Conservation (phyloP, 176 grass and related monocot genomes). For the Eleusine coracana region DNA sequence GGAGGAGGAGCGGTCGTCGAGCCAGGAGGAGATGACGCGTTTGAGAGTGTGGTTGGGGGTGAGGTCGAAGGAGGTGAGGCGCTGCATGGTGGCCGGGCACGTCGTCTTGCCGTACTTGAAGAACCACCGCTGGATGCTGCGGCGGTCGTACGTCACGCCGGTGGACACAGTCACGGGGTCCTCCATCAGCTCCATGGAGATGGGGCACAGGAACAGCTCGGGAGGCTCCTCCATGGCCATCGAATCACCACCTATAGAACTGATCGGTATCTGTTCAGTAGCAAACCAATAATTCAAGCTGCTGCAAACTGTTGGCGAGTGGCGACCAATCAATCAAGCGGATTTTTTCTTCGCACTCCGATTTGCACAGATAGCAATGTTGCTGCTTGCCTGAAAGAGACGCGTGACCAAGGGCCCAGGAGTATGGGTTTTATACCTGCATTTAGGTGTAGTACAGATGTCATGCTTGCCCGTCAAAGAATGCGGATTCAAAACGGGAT, state of each 20-base stretch:
- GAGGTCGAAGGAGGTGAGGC: slow-evolving; percentile 59
- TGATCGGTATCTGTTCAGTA: not conserved
- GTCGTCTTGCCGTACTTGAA: slow-evolving; percentile 65
- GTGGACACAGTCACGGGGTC: slow-evolving; percentile 84
- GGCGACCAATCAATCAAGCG: slow-evolving; percentile 23
- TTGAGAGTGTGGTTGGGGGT: slow-evolving; percentile 86
- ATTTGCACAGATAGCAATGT: not conserved
- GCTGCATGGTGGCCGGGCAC: slow-evolving; percentile 90
- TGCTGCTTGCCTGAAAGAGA: slow-evolving; percentile 7
- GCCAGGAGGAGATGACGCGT: slow-evolving; percentile 76
- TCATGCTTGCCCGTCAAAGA: slow-evolving; percentile 29
- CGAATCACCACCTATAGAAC: not conserved
- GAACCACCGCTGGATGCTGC: slow-evolving; percentile 87
- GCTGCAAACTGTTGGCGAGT: not conserved
- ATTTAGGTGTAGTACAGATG: slow-evolving; percentile 14
- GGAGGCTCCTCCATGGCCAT: slow-evolving; percentile 52
- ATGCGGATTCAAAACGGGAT: not conserved
- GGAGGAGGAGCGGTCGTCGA: slow-evolving; percentile 34
- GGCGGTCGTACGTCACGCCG: slow-evolving; percentile 84
- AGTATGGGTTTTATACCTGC: slow-evolving; percentile 38
- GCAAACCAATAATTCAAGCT: slow-evolving; percentile 18
- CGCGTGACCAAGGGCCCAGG: not conserved
- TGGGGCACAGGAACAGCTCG: slow-evolving; percentile 72
- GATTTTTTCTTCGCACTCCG: not conserved
- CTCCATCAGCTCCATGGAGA: slow-evolving; percentile 91